Evolutionary conservation across 768 basidiomycete species (phyloP), one percentile per base, ranked within the genome.

Genomic region (Tylopilus sp.): DNA sequence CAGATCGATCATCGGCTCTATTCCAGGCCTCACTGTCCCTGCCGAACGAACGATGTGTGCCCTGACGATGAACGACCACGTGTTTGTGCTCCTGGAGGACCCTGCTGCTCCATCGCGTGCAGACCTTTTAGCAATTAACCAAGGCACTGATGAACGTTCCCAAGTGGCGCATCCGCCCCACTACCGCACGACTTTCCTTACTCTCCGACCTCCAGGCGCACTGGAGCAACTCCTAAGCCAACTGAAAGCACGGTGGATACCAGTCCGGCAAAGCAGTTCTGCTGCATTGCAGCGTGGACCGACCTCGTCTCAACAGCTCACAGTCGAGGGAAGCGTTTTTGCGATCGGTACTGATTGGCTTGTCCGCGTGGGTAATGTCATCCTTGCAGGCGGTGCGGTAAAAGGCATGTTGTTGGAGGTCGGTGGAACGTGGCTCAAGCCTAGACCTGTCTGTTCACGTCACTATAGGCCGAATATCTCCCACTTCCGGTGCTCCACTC

Each of bases 381-480:
- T 82, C 38, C 73, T 89, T 19, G 80, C 86, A 21, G 87, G 88
- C 21, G 88, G 89, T 29, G 81, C 81, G 7, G 76, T 87, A 4
- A 89, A 84, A 62, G 89, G 89, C n/a, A 89, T 92, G 86, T 74
- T 92, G 36, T 73, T 92, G 25, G 89, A 92, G 82, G 89, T 88
- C 53, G 54, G 71, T 56, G 26, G 19, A 28, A 37, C 30, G 6
- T 19, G 19, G 43, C 51, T 34, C 28, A 16, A 31, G 46, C 50
- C 47, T 30, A 50, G 17, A 5, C 8, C 29, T 21, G 4, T 40
- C 57, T 50, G 34, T 49, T 61, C 29, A 48, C 28, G 12, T 29
- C 6, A 17, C 37, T 13, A n/a, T 53, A 90, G 89, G 89, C 87
- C 8, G 89, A 92, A 66, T 92, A 92, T 65, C 79, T 91, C 16